Conservation (phyloP, 1,284 basidiomycete species). For the Rhizoctonia solani region DNA sequence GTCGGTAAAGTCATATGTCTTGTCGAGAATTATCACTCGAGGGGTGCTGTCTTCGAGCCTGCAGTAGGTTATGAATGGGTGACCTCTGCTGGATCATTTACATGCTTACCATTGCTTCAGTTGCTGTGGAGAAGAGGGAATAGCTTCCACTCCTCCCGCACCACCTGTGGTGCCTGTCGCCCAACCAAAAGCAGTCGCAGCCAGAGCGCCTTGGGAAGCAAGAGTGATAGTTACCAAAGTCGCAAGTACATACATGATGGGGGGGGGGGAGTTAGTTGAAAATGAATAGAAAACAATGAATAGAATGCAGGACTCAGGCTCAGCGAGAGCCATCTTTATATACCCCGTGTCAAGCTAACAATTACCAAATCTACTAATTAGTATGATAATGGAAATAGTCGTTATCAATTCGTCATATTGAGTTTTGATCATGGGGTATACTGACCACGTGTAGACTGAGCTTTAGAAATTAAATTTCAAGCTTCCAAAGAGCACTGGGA, state of each 20-base stretch:
- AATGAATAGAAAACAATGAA: too few relatives aligned
- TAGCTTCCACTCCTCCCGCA: constrained; percentile 43
- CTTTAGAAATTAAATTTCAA: too few relatives aligned
- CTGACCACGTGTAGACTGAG: too few relatives aligned
- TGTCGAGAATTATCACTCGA: constrained; percentile 46
- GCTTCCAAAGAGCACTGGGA: too few relatives aligned
- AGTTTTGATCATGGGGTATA: too few relatives aligned
- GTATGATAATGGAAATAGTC: too few relatives aligned
- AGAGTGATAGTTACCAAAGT: background rate
- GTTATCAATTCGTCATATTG: too few relatives aligned
- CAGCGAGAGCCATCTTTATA: too few relatives aligned
- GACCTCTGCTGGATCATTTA: background rate
- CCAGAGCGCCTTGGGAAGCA: background rate
- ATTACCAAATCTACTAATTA: too few relatives aligned
- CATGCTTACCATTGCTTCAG: constrained; percentile 41
- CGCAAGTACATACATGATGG: background rate
- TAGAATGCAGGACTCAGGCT: too few relatives aligned
- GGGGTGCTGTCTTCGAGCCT: constrained; percentile 43
- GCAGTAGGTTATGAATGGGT: background rate
- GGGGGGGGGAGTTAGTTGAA: too few relatives aligned
- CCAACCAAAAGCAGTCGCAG: constrained; percentile 42
- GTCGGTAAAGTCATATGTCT: constrained; percentile 45
- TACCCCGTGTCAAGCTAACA: too few relatives aligned
- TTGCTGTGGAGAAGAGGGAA: constrained; percentile 45
- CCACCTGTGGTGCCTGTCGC: constrained; percentile 46